Evolutionary conservation across 2,329 filamentous ascomycete species (phyloP), one percentile per base, ranked within the genome.

Genomic region (Diaporthe aspalathi): DNA sequence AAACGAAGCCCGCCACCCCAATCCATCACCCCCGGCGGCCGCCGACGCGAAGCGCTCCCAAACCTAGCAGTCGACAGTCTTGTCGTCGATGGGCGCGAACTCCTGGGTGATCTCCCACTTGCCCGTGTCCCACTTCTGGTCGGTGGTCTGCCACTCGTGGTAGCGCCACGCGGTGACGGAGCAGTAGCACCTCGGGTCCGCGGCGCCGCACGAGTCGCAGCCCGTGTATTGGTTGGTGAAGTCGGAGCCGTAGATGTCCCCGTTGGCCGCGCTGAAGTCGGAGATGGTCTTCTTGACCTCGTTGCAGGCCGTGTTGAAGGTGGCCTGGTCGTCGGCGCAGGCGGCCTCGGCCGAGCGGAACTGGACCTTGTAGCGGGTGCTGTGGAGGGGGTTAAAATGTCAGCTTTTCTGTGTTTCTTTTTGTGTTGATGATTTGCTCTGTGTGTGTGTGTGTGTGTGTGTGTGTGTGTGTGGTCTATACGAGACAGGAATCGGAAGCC

Each of bases 41-140:
- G 11, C n/a, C 40, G 24, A 22, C 4, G 16, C 17, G 32, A 5
- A 50, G 11, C 22, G 1, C 8, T 0, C 17, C 40, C n/a, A n/a
- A n/a, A 49, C 32, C 24, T 63, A 47, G 17, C 57, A 63, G 40
- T 63, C 27, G 40, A 63, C 57, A 47, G 40, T 49, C 57, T 63
- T 47, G 57, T 17, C 20, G 43, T 63, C 57, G 20, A 63, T 47
- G 5, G 57, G 16, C 5, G 40, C 32, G 27, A 40, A 63, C 40
- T 63, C 57, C 14, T 16, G 12, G 9, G 20, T 47, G 40, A 49
- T 32, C 27, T n/a, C 27, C 57, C 57, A 63, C 1, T 6, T 1
- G 16, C 57, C 57, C 27, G 29, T 8, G 20, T 47, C 57, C 17
- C 8, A 24, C 43, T 49, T 63, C 17, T 63, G n/a, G 9, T 32